Percentiles rank a stretch among this genome's conserved stretches.
phyloP scores from a whole-genome alignment of 2,329 filamentous ascomycete species.

The Curvularia lunata region DNA sequence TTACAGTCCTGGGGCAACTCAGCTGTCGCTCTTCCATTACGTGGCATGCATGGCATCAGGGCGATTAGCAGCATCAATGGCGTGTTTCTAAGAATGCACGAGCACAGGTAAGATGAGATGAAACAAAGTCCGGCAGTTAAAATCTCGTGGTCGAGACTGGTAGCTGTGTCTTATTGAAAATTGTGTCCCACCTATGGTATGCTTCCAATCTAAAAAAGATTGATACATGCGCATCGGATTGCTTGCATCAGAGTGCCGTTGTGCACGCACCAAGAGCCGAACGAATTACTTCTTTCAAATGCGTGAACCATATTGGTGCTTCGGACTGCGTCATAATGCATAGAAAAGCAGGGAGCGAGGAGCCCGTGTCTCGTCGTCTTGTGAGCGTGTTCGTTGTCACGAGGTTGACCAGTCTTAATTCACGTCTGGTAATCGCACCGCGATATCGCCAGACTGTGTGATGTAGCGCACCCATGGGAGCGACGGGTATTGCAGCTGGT shows the following conservation, averaged over 20 bases:
- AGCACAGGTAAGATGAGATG: not conserved
- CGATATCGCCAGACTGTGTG: conserved; percentile 96
- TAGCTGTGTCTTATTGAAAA: not conserved
- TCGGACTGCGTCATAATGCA: conserved; percentile 2
- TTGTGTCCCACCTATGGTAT: not conserved
- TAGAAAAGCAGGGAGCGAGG: not conserved
- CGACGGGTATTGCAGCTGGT: conserved; percentile 93
- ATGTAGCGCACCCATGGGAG: conserved; percentile 98
- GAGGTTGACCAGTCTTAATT: conserved; percentile 56
- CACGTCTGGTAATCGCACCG: conserved; percentile 90
- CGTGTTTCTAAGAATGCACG: not conserved
- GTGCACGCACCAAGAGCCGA: not conserved
- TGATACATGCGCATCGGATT: not conserved
- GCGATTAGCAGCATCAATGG: not conserved
- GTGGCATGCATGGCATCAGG: not conserved
- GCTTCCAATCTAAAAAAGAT: not conserved
- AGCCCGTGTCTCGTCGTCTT: not conserved
- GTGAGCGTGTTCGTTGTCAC: conserved; percentile 4
- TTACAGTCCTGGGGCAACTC: not conserved
- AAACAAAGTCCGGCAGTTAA: not conserved
- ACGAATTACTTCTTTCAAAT: conserved; percentile 3
- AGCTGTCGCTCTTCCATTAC: not conserved
- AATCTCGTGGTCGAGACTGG: not conserved
- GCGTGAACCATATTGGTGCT: not conserved
- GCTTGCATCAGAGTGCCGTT: not conserved